Evolutionary conservation across 805 yeast genomes (phyloP), one percentile per base, ranked within the genome.

Genomic region (Kodamaea restingae): DNA sequence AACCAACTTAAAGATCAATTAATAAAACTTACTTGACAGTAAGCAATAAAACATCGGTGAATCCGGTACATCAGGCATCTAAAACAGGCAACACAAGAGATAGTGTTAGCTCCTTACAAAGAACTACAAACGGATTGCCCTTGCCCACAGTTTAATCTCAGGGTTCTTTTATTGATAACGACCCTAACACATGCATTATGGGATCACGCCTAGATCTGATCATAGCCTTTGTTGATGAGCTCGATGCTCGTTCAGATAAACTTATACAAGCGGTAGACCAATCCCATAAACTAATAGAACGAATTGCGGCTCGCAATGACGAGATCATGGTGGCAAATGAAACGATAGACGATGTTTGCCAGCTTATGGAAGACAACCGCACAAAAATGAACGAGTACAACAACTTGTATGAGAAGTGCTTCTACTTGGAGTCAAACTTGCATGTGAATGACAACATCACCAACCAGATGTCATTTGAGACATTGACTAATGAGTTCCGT

Each of bases 361-460:
- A 51, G 35, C 45, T 54, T 21, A 49, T 56, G 31, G 38, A 43
- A 11, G 42, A 46, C 17, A 65, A 66, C 47, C 46, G 47, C 28
- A 33, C 37, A 17, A 52, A 46, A 31, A 42, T 60, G 28, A 48
- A 36, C 20, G 58, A 58, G 31, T 55, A 64, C 41, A 52, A 56
- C 43, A 58, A 53, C 15, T 53, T 68, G 29, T 48, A 55, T 27
- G 64, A 60, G 32, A 63, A 57, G 49, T 48, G 63, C 4, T 54
- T 54, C 37, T 55, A 58, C 37, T 52, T 67, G 24, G 72, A 67
- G 45, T 53, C 64, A 10, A 60, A 54, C 41, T 36, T 66, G 35
- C 50, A 46, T 21, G 25, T 49, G 15, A 65, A 64, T 38, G 72
- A 67, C 46, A 28, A 32, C 12, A 41, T 55, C 22, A 61, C 70